Base-by-base conservation (phyloP, 495 filamentous ascomycete genomes). In the Usnea hakonensis region DNA sequence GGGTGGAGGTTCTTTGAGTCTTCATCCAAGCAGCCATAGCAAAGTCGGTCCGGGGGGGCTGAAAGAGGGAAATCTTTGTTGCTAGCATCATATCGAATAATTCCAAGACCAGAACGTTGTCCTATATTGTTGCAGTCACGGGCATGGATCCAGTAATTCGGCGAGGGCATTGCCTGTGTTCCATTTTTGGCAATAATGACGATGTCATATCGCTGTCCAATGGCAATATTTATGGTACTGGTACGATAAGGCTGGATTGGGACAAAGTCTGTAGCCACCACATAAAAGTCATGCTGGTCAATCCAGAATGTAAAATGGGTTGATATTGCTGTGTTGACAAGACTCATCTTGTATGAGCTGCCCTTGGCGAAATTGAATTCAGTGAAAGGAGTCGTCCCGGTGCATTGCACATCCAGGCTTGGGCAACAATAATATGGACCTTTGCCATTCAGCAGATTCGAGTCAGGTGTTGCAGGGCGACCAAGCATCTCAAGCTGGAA, bases 171-270 rank as follows among this genome's bases (percentile, higher is more conserved):
- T n/a, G 87, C 88, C 41, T 82, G 79, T n/a, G n/a, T n/a, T n/a
- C n/a, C n/a, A n/a, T n/a, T n/a, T n/a, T n/a, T n/a, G n/a, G n/a
- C n/a, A n/a, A n/a, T n/a, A 44, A 90, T 79, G 61, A 88, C 81
- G 23, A 90, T 75, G 66, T 90, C 82, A 71, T 87, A 87, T 32
- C 88, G 80, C 74, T 90, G 85, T 76, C 76, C 87, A 69, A 90
- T 89, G 40, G 71, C 83, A 60, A 91, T 76, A 38, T 75, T 65
- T n/a, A 88, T 60, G 44, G 74, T 71, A 46, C 58, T 57, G 0
- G 77, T 78, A 0, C 58, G 70, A 60, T 75, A 84, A 3, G 76
- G 74, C 53, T 68, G 35, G 23, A 78, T 76, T 0, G 79, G 75
- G 0, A 80, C 78, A 43, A 80, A 76, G 54, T 81, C 81, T 26